Percentiles rank a stretch among this genome's conserved stretches.
phyloP scores from a whole-genome alignment of 805 yeast species.

The Peterozyma toletana region DNA sequence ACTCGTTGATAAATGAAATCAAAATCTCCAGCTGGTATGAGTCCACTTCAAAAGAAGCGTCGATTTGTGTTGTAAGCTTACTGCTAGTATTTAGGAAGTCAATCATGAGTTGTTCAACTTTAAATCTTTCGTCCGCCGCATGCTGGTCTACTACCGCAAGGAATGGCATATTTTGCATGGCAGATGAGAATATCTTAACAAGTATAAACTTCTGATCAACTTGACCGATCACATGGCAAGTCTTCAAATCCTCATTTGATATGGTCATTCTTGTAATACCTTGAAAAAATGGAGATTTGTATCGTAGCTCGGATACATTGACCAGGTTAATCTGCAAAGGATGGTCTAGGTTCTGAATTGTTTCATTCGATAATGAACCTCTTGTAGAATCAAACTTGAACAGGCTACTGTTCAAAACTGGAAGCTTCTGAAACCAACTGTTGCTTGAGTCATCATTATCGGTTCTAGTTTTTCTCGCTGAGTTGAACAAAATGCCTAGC shows the following conservation, averaged over 20 bases:
- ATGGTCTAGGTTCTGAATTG: background rate
- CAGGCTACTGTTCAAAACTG: background rate
- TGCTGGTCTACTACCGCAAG: conserved; percentile 66
- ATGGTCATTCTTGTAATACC: conserved; percentile 11
- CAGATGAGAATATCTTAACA: conserved; percentile 16
- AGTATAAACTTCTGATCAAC: conserved; percentile 61
- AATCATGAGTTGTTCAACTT: conserved; percentile 43
- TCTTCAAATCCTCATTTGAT: conserved; percentile 13
- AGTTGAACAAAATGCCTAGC: background rate
- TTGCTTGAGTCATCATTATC: too few species aligned
- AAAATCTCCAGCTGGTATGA: conserved; percentile 26
- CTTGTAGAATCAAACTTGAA: background rate
- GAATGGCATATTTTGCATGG: background rate
- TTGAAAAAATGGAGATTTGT: conserved; percentile 7
- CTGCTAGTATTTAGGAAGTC: conserved; percentile 23
- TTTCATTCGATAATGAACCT: background rate
- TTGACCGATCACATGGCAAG: conserved; percentile 41
- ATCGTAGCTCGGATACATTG: background rate
- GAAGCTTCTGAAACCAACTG: too few species aligned
- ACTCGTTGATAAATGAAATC: conserved; percentile 16
- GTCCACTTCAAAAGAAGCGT: conserved; percentile 14
- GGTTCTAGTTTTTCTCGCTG: background rate
- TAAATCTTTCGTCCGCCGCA: conserved; percentile 75
- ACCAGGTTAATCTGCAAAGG: background rate
- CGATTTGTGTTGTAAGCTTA: too few species aligned